Conservation (phyloP, 169 alveolate genomes). For the Plasmodium fragile region DNA sequence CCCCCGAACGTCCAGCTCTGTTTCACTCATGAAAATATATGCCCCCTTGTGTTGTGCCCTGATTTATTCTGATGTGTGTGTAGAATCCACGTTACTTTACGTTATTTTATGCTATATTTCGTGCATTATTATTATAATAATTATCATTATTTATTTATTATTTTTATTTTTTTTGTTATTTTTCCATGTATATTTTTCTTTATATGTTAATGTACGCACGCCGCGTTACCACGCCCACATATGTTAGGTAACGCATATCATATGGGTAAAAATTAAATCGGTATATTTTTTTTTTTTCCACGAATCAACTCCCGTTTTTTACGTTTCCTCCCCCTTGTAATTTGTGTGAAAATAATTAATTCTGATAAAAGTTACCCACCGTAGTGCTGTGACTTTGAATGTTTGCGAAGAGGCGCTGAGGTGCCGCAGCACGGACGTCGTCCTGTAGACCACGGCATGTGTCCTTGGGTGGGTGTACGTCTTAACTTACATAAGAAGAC, state of each 20-base stretch:
- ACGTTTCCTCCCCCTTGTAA: conserved; percentile 23
- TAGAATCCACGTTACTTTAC: background rate
- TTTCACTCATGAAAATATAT: conserved; percentile 13
- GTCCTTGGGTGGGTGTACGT: background rate
- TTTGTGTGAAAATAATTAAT: conserved; percentile 34
- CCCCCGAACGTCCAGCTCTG: background rate
- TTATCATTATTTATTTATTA: background rate
- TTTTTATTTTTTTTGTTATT: conserved; percentile 1
- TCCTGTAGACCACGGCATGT: background rate
- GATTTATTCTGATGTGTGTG: background rate
- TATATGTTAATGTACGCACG: background rate
- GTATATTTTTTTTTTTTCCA: conserved; percentile 10
- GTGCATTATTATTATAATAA: background rate
- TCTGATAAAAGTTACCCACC: background rate
- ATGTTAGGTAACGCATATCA: background rate
- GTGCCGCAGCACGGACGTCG: background rate
- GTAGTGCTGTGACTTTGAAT: background rate
- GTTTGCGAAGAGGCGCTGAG: background rate
- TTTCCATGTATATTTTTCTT: background rate
- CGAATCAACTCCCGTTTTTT: conserved; percentile 11
- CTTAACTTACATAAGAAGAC: background rate
- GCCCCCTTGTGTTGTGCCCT: background rate
- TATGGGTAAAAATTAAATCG: conserved; percentile 2
- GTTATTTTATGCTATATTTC: background rate
- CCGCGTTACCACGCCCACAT: background rate